Evolutionary conservation across 306 rosid species (phyloP), one percentile per base, ranked within the genome.

Genomic region (Aeschynomene evenia): DNA sequence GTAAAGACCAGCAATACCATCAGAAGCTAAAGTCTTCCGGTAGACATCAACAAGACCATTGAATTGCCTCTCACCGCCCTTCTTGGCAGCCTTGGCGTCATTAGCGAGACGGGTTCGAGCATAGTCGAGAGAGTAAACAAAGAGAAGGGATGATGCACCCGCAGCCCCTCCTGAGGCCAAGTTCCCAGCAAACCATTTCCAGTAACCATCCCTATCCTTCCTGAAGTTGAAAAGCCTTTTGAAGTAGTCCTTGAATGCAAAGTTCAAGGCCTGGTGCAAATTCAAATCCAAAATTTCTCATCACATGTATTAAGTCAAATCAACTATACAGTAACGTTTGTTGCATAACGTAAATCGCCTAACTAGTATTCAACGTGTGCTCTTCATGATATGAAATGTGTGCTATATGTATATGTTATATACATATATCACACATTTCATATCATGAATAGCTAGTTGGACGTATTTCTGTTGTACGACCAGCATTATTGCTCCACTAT

Each of bases 181-280:
- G 86, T 91, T 91, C 0, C 97, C 97, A 1, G 87, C 95, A 83
- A 91, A 90, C 92, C 95, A 88, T 72, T 84, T 90, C 96, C 96
- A 88, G 71, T 90, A 90, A 70, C 96, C 96, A 64, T 90, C 96
- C 67, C 7, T 82, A 51, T 88, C 95, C 74, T 90, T 90, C 88
- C 75, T 88, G 87, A 91, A 91, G 15, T 91, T 91, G 87, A 91
- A 91, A 51, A 91, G 86, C 86, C 95, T 91, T 90, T 88, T 91
- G 78, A 91, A 91, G 87, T 91, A 86, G 86, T 91, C 95, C 85
- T 88, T 88, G 67, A 91, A 91, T 16, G 95, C 97, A 86, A 88
- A 91, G 87, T 91, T 91, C 75, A 88, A 66, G 12, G 95, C 97
- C 92, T 90, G 78, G 67, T 31, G 73, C 49, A 68, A 63, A 56